Base-by-base conservation (phyloP, 345 rosid species). In the Lumnitzera littorea region DNA sequence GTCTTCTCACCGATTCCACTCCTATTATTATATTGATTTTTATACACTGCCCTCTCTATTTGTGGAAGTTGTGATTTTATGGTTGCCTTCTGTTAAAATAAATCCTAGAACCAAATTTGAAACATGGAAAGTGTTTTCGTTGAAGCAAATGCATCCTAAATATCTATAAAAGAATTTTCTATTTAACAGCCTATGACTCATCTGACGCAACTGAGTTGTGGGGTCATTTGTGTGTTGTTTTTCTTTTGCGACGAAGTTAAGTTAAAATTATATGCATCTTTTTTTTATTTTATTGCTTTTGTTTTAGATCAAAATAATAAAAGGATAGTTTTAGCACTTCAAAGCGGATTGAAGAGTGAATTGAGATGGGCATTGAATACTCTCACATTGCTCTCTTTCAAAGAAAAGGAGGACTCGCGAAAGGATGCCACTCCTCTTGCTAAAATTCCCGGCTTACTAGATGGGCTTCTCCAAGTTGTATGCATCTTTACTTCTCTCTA, bases 291-390 rank as follows among this genome's bases (percentile, higher is more conserved):
- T 1, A 2, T 4, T 3, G 4, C 11, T 31, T 23, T n/a, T 58
- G 24, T 13, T 59, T n/a, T 74, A 86, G 99, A 94, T 66, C 99
- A 90, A 76, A 90, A 88, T 72, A 82, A 84, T 48, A 83, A 74
- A 75, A 80, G 99, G 72, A 86, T 94, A 64, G 99, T 94, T 46
- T 80, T 94, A 62, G 99, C 99, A 4, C 86, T 94, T 31, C 99
- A 94, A 69, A 88, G 99, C 72, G 97, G 99, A 24, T 73, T 94
- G 48, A 94, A 90, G 86, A 90, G 97, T 69, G 99, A 94, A 73
- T 67, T 94, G 60, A 90, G 79, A 50, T 94, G 97, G 99, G 97
- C 99, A 4, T 66, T 94, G 70, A 88, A 94, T 57, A 80, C 99
- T 47, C 92, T 94, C 51, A 94, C 97, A 1, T 52, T 94, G 78